A percentile compares a stretch with the other conserved stretches of the same genome.
Evolutionary conservation across 768 basidiomycete genomes (phyloP).

Genomic region (Cubamyces sp.): DNA sequence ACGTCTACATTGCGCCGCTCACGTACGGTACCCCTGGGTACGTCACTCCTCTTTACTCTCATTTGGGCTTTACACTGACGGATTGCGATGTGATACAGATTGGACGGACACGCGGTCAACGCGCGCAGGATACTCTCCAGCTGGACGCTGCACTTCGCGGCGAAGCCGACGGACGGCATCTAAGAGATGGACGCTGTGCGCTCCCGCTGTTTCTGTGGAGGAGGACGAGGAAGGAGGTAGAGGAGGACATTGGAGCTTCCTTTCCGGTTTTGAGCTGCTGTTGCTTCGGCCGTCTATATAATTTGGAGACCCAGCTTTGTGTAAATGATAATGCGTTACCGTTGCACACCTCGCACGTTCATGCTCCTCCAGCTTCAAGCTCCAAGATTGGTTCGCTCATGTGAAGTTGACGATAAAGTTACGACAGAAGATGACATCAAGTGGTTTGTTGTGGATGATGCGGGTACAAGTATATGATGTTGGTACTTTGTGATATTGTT

Average conservation of each 20-base stretch:
- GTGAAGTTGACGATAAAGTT: background rate
- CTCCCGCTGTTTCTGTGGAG: background rate
- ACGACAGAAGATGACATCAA: too few species aligned
- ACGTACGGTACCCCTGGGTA: constrained; percentile 98
- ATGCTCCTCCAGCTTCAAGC: background rate
- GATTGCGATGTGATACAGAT: constrained; percentile 45
- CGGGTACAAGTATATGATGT: too few species aligned
- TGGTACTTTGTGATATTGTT: too few species aligned
- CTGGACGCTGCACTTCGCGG: constrained; percentile 95
- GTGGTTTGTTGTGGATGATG: too few species aligned
- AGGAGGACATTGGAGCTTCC: background rate
- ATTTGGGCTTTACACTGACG: background rate
- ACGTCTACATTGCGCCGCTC: constrained; percentile 81
- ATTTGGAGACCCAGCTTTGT: background rate
- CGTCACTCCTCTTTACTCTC: constrained; percentile 36
- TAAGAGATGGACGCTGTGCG: background rate
- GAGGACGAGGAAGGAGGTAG: background rate
- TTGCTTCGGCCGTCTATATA: constrained; percentile 1
- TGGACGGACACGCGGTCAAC: constrained; percentile 87
- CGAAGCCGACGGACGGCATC: constrained; percentile 47
- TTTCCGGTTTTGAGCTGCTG: background rate
- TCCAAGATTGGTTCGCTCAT: background rate
- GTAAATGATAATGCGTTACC: constrained; percentile 1
- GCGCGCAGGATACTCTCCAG: constrained; percentile 78
- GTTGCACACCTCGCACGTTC: background rate